Conservation (phyloP, 768 basidiomycete species). For the Pseudohyphozyma bogoriensis region DNA sequence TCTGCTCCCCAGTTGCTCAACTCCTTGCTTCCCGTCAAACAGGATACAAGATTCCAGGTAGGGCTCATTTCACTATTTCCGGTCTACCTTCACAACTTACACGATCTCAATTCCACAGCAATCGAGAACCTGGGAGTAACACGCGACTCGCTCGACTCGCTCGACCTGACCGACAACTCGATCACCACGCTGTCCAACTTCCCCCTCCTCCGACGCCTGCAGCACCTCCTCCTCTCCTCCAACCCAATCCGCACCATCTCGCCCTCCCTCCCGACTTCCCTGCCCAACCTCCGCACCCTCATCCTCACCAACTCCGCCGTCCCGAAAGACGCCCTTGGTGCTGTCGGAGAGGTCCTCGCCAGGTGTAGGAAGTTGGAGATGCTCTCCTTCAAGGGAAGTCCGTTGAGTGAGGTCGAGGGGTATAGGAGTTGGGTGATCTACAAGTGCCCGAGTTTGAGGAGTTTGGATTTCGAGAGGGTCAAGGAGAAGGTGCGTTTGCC, state of each 20-base stretch:
- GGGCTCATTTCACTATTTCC: too few species aligned
- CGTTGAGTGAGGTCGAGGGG: conserved; percentile 83
- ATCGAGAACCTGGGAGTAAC: conserved; percentile 96
- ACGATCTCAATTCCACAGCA: conserved; percentile 35
- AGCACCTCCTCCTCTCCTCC: conserved; percentile 75
- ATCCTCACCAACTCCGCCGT: conserved; percentile 72
- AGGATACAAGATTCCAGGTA: conserved; percentile 77
- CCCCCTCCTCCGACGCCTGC: conserved; percentile 72
- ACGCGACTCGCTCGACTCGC: conserved; percentile 80
- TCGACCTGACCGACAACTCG: conserved; percentile 88
- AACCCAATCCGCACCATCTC: conserved; percentile 80
- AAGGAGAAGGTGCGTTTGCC: conserved; percentile 63
- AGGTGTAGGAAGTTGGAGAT: conserved; percentile 58
- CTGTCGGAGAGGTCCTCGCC: conserved; percentile 17
- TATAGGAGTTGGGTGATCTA: conserved; percentile 93
- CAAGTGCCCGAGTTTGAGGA: conserved; percentile 74
- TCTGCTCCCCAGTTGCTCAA: background rate
- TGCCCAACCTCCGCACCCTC: conserved; percentile 71
- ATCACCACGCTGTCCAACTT: conserved; percentile 72
- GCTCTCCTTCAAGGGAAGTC: conserved; percentile 67
- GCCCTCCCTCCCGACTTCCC: conserved; percentile 66
- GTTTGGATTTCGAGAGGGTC: conserved; percentile 89
- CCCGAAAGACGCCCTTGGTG: conserved; percentile 47
- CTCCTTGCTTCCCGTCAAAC: conserved; percentile 16
- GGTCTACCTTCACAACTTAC: too few species aligned